Evolutionary conservation across 225 moss, liverwort and hornwort genomes (phyloP), one percentile per base, ranked within the genome.

Genomic region (Climacium dendroides): DNA sequence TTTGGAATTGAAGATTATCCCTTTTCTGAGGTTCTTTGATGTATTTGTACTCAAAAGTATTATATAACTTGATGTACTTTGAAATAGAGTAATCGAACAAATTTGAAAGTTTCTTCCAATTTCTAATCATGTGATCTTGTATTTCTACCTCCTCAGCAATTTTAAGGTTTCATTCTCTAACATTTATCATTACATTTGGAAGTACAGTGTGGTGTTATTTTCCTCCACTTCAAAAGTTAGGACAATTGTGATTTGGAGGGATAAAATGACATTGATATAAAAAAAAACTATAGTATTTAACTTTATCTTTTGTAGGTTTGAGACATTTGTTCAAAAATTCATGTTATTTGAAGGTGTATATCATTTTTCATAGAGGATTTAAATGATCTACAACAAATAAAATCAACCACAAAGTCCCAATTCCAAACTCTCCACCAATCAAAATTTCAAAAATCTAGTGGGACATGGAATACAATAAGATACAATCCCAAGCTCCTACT

Each of bases 141-240:
- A 66, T 37, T 66, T 66, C 12, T n/a, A 66, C n/a, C 7, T 22
- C n/a, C 2, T 12, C 6, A 37, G 2, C 7, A 37, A 37, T 20
- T 66, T 66, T 11, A 66, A n/a, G 20, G n/a, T 20, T n/a, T 66
- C 4, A 4, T 22, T 11, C 7, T 12, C 37, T 20, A 22, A 37
- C 12, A 66, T 22, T 3, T 66, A 6, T n/a, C 12, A 37, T 66
- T 12, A 20, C 37, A 66, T 37, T n/a, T 66, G 12, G 12, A 66
- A n/a, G 11, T n/a, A 0, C n/a, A n/a, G 22, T n/a, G 3, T n/a
- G 66, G 37, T 66, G 7, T 12, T 62, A 5, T 62, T 37, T n/a
- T 64, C 0, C 0, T 1, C n/a, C 22, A 22, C 22, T 66, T 22
- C 37, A 37, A n/a, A 66, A n/a, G 22, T 22, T 4, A 22, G 4